Base-by-base conservation (phyloP, 768 basidiomycete genomes). In the Cyathus striatus region DNA sequence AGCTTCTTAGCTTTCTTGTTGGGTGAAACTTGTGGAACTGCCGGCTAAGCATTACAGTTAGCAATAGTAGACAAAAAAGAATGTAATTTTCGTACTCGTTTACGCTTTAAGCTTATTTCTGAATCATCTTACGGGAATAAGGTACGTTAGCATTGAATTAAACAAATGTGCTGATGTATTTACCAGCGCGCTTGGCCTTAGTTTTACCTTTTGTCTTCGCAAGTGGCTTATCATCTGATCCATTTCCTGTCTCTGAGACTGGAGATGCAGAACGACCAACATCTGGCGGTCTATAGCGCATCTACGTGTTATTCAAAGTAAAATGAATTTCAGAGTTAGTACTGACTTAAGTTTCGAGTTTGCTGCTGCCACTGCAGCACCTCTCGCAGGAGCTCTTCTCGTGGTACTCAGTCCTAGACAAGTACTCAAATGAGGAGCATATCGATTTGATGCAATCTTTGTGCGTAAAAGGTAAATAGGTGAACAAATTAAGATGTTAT, bases 391-490 rank as follows among this genome's bases (percentile, higher is more conserved):
- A 5, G 77, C 84, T 53, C 90, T 72, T 44, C 88, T 73, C 21
- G 81, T 77, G 23, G 76, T 79, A 30, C 73, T 74, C 25, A 91
- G 65, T 1, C 86, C 86, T 76, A 94, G 81, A 56, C 91, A 94
- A 2, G 67, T 60, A 44, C 81, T 83, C 24, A 94, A 69, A 62
- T 94, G 91, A 30, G 84, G 78, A 13, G 91, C 90, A 59, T 86
- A 93, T 49, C 90, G 78, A 59, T 80, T 90, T 14, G 88, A 87
- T 23, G 88, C 82, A 55, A 89, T 72, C 91, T 93, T 56, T 6
- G n/a, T 38, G 42, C 10, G 20, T 23, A 17, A 6, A 39, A 6
- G 32, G 22, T 9, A 37, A n/a, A 22, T n/a, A 21, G 34, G 14
- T 9, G 42, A 9, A 22, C 9, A 30, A 9, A 30, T 30, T n/a